Evolutionary conservation across 306 rosid genomes (phyloP).

Genomic region (Ormosia emarginata): DNA sequence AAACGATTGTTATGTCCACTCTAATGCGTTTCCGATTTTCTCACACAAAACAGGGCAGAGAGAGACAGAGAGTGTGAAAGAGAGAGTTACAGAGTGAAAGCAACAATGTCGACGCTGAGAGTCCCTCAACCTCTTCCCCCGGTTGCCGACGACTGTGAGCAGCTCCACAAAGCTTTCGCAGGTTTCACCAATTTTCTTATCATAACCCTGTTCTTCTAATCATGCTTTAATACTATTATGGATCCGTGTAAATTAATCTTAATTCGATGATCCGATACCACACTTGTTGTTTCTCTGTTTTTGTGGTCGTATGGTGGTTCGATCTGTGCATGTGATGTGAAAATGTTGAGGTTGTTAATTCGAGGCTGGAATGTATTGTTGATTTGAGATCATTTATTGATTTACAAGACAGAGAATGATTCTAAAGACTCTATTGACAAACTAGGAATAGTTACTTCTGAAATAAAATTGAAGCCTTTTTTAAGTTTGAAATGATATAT

Average conservation of each 20-base stretch:
- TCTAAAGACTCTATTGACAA: not conserved
- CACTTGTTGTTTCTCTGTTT: not conserved
- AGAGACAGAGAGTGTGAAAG: not conserved
- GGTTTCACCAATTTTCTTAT: conserved; percentile 2
- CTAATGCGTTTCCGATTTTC: not conserved
- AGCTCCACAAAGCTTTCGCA: conserved; percentile 35
- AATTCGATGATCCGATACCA: not conserved
- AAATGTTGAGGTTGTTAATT: not conserved
- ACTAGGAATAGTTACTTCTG: not conserved
- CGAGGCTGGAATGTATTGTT: not conserved
- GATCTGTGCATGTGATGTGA: not conserved
- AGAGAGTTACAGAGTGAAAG: not conserved
- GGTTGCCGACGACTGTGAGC: conserved; percentile 35
- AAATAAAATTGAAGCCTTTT: not conserved
- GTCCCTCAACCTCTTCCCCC: conserved; percentile 29
- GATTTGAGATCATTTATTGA: not conserved
- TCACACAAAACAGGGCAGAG: not conserved
- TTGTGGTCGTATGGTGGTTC: not conserved
- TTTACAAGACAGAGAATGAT: not conserved
- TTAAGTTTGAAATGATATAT: not conserved
- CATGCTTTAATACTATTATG: not conserved
- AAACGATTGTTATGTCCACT: not conserved
- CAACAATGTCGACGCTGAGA: conserved; percentile 32
- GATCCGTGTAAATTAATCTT: not conserved
- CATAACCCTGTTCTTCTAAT: not conserved